phyloP scores from a whole-genome alignment of 805 yeast genomes.

The Dipodascopsis uninucleata region DNA sequence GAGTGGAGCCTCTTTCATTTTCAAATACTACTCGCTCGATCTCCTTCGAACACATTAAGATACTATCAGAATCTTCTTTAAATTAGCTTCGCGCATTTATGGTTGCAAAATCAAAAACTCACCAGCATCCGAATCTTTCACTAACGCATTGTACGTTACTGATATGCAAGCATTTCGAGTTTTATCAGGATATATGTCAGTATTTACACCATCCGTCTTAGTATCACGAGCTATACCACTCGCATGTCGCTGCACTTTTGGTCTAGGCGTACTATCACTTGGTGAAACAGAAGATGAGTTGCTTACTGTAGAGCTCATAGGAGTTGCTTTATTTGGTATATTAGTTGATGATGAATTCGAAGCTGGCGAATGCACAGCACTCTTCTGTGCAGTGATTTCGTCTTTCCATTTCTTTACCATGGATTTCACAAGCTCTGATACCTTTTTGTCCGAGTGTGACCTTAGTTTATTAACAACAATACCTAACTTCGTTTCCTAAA shows the following conservation, averaged over 20 bases:
- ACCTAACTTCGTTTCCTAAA: slow-evolving; percentile 86
- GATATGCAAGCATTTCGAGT: slow-evolving; percentile 80
- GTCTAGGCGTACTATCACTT: slow-evolving; percentile 3
- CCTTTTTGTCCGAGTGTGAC: slow-evolving; percentile 56
- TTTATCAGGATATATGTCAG: slow-evolving; percentile 64
- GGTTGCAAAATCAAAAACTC: slow-evolving; percentile 1
- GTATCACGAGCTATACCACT: slow-evolving; percentile 65
- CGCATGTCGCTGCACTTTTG: slow-evolving; percentile 14
- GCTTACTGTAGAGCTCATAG: slow-evolving; percentile 27
- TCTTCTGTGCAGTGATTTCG: slow-evolving; percentile 54
- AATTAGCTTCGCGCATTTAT: slow-evolving; percentile 29
- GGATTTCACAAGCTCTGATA: slow-evolving; percentile 68
- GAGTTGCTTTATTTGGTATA: slow-evolving; percentile 10
- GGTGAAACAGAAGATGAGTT: slow-evolving; percentile 14
- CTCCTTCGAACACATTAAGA: slow-evolving; percentile 60
- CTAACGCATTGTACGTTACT: slow-evolving; percentile 85
- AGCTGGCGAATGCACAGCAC: slow-evolving; percentile 26
- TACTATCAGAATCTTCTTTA: slow-evolving; percentile 49
- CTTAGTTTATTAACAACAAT: slow-evolving; percentile 90
- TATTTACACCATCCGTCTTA: slow-evolving; percentile 72
- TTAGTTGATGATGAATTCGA: slow-evolving; percentile 18
- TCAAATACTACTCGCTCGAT: slow-evolving; percentile 71
- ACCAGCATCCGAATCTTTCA: slow-evolving; percentile 61
- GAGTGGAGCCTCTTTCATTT: slow-evolving; percentile 49
- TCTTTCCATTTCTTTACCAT: slow-evolving; percentile 90